These are phyloP conservation scores for Sungouiella thailandica DNA, from an alignment of 805 yeast genomes.

Conservation along the genomic window DNA sequence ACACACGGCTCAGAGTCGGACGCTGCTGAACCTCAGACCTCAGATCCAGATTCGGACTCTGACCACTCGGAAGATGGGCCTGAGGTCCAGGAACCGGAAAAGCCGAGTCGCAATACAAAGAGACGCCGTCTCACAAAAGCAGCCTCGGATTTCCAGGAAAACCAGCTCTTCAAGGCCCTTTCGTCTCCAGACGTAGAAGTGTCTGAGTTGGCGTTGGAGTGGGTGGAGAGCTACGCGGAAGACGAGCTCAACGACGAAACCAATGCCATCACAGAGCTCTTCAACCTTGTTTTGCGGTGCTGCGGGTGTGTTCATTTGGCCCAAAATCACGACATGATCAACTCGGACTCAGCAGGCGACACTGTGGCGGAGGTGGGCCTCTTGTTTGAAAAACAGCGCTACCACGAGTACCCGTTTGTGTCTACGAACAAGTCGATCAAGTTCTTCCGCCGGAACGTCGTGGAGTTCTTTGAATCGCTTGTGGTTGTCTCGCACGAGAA, in stretches of 20 bases:
- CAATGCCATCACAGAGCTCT: slow-evolving; percentile 51
- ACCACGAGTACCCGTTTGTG: slow-evolving; percentile 66
- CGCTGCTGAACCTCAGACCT: neutral
- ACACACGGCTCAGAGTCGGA: neutral
- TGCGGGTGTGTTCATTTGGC: slow-evolving; percentile 69
- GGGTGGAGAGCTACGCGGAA: slow-evolving; percentile 30
- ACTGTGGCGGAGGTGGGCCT: slow-evolving; percentile 71
- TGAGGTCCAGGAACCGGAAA: too few species aligned
- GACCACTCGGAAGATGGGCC: too few species aligned
- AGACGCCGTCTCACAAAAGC: too few species aligned
- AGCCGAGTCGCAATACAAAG: too few species aligned
- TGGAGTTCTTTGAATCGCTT: slow-evolving; percentile 51
- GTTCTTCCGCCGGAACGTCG: slow-evolving; percentile 45
- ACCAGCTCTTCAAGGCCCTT: slow-evolving; percentile 25
- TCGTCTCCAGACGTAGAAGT: slow-evolving; percentile 26
- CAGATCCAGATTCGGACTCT: slow-evolving; percentile 1
- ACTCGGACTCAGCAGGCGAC: slow-evolving; percentile 63
- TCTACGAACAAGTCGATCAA: slow-evolving; percentile 45
- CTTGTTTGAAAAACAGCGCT: slow-evolving; percentile 52
- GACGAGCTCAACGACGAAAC: slow-evolving; percentile 11
- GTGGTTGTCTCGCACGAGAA: slow-evolving; percentile 53
- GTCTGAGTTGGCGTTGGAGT: slow-evolving; percentile 34
- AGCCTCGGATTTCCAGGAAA: too few species aligned
- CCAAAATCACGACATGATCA: slow-evolving; percentile 70
- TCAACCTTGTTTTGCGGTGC: slow-evolving; percentile 64